Conservation (phyloP, 805 yeast genomes). For the Wickerhamiella shivajii region DNA sequence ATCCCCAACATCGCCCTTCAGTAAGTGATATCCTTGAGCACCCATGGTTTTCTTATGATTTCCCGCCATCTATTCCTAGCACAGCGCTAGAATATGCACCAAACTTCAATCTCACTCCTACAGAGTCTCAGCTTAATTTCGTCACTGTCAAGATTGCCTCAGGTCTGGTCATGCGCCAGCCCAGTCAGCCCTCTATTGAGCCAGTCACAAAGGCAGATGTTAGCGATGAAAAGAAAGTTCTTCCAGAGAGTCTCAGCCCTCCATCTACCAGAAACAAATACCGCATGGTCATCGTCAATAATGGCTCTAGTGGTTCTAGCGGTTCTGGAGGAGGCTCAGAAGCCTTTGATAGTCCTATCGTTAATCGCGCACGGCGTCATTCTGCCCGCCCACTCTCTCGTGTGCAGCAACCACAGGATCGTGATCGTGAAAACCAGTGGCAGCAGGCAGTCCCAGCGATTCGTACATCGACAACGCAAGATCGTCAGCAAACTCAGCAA, state of each 20-base stretch:
- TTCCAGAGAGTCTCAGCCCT: slow-evolving; percentile 86
- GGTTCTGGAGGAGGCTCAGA: no score
- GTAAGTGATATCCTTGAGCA: slow-evolving; percentile 63
- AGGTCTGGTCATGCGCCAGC: slow-evolving; percentile 31
- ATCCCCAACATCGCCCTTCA: slow-evolving; percentile 68
- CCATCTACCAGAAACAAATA: slow-evolving; percentile 81
- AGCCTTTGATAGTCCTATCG: slow-evolving; percentile 20
- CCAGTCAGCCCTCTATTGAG: slow-evolving; percentile 12
- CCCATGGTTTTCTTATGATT: slow-evolving; percentile 74
- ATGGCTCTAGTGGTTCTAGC: slow-evolving; percentile 8
- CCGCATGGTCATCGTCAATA: slow-evolving; percentile 28
- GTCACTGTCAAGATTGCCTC: slow-evolving; percentile 47
- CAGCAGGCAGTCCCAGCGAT: slow-evolving; percentile 6
- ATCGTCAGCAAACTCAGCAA: no score
- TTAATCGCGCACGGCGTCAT: slow-evolving; percentile 13
- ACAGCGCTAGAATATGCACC: slow-evolving; percentile 53
- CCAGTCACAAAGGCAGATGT: slow-evolving; percentile 29
- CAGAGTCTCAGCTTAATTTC: slow-evolving; percentile 54
- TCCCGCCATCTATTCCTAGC: slow-evolving; percentile 56
- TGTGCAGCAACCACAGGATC: slow-evolving; percentile 1
- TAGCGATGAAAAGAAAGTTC: slow-evolving; percentile 31
- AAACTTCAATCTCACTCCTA: slow-evolving; percentile 37
- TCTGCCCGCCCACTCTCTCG: neutral
- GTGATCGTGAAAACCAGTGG: slow-evolving; percentile 5
- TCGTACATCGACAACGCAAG: slow-evolving; percentile 9